A percentile compares a stretch with the other conserved stretches of the same genome.
phyloP scores from a whole-genome alignment of 2,329 filamentous ascomycete species.

The Raffaelea deltoideospora region DNA sequence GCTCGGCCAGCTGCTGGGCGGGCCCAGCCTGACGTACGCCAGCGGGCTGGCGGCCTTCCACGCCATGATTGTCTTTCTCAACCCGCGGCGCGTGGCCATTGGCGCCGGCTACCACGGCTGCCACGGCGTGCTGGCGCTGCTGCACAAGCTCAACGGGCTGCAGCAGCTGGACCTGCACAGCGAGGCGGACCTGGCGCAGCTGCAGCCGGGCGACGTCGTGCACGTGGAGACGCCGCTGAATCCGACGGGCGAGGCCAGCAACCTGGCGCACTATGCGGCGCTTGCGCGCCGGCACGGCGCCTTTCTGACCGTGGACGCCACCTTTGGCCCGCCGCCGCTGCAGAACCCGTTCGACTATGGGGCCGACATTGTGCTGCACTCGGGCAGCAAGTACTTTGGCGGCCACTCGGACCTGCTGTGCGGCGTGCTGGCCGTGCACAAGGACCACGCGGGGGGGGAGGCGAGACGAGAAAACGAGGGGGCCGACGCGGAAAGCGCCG shows the following conservation, averaged over 20 bases:
- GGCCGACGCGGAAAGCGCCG: too few relatives aligned
- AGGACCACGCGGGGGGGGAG: conserved; percentile 1
- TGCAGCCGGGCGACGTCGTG: conserved; percentile 67
- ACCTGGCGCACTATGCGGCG: conserved; percentile 56
- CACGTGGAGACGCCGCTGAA: conserved; percentile 92
- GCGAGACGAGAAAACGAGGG: too few relatives aligned
- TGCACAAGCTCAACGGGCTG: conserved; percentile 62
- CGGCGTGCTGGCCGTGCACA: conserved; percentile 57
- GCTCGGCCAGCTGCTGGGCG: conserved; percentile 57
- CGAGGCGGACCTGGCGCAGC: conserved; percentile 29
- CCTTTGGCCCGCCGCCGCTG: conserved; percentile 81
- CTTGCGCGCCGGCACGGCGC: conserved; percentile 61
- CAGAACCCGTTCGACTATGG: conserved; percentile 73
- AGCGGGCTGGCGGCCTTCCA: conserved; percentile 84
- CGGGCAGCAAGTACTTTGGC: conserved; percentile 89
- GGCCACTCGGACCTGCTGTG: conserved; percentile 90
- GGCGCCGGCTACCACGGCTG: conserved; percentile 85
- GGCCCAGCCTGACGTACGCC: conserved; percentile 58
- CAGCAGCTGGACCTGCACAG: conserved; percentile 52
- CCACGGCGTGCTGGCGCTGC: conserved; percentile 65
- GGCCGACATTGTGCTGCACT: conserved; percentile 81
- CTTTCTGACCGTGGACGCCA: conserved; percentile 71
- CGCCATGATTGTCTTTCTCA: conserved; percentile 67
- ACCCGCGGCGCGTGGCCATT: conserved; percentile 70
- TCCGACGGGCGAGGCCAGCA: conserved; percentile 66